A percentile compares a stretch with the other conserved stretches of the same genome.
Evolutionary conservation across 2,329 filamentous ascomycete species (phyloP).

Genomic region (Aschersonia sp.): DNA sequence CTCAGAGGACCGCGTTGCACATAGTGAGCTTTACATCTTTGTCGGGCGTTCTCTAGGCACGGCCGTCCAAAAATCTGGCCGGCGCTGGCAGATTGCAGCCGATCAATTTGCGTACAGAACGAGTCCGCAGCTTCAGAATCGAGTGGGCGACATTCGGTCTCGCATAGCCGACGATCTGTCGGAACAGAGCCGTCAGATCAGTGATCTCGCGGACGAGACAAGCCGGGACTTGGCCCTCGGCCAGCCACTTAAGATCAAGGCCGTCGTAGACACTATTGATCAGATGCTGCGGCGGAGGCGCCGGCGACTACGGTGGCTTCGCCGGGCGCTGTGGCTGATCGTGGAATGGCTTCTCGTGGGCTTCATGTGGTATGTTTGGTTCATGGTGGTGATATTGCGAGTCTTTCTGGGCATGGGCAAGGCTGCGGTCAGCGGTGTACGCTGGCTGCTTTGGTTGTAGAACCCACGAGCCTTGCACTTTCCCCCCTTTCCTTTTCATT

Average conservation of each 20-base stretch:
- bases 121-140: constrained; percentile 33
- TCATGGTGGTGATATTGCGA: constrained; percentile 65
- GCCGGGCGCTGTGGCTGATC: constrained; percentile 62
- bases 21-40: constrained; percentile 32
- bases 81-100: constrained; percentile 44
- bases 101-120: constrained; percentile 43
- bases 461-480: neutral
- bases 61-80: constrained; percentile 30
- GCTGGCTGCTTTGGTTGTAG: constrained; percentile 74
- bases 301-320: constrained; percentile 55
- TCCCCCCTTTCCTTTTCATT: no score
- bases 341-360: constrained; percentile 82
- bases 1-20: constrained; percentile 20
- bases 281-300: constrained; percentile 58
- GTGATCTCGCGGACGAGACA: constrained; percentile 69
- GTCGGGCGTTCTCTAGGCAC: constrained; percentile 35
- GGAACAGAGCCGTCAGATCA: constrained; percentile 47
- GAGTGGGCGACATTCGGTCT: constrained; percentile 30
- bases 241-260: constrained; percentile 67
- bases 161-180: constrained; percentile 38
- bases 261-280: constrained; percentile 64
- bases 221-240: constrained; percentile 60
- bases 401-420: constrained; percentile 47
- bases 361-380: constrained; percentile 91
- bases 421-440: constrained; percentile 42